A percentile compares a stretch with the other conserved stretches of the same genome.
Evolutionary conservation across 2,329 filamentous ascomycete species (phyloP).

Genomic region (Epicoccum nigrum): DNA sequence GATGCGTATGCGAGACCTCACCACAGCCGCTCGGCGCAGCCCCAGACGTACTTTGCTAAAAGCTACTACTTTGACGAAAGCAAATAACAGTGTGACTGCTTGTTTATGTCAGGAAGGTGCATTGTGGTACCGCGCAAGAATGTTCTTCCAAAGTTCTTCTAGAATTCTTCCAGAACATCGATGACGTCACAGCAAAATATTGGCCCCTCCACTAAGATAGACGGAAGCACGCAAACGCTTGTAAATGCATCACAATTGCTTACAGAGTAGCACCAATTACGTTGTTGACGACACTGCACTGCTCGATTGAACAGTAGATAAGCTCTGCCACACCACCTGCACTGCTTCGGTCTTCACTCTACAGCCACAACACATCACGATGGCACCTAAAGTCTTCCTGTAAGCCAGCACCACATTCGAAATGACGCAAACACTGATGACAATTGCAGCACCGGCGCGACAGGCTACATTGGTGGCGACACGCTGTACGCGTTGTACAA

Average conservation of each 20-base stretch:
- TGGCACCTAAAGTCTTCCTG: conserved; percentile 36
- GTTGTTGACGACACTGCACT: not conserved
- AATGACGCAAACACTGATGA: not conserved
- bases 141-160: conserved; percentile 3
- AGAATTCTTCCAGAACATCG: conserved; percentile 1
- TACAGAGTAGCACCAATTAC: not conserved
- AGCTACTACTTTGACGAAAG: no score
- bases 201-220: not conserved
- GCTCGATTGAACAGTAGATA: not conserved
- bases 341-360: not conserved
- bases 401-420: not conserved
- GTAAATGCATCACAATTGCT: not conserved
- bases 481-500: conserved; percentile 51
- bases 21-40: no score
- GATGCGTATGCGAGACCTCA: no score
- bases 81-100: no score
- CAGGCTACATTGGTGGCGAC: conserved; percentile 48
- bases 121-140: conserved; percentile 2
- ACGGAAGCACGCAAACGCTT: conserved; percentile 2
- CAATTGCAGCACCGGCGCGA: conserved; percentile 32
- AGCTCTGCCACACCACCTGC: not conserved
- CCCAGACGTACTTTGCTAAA: no score
- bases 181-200: conserved; percentile 10
- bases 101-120: no score
- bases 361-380: not conserved